Percentiles rank a stretch among this genome's conserved stretches.
phyloP scores from a whole-genome alignment of 2,329 filamentous ascomycete species.

The Penicillium sp. region DNA sequence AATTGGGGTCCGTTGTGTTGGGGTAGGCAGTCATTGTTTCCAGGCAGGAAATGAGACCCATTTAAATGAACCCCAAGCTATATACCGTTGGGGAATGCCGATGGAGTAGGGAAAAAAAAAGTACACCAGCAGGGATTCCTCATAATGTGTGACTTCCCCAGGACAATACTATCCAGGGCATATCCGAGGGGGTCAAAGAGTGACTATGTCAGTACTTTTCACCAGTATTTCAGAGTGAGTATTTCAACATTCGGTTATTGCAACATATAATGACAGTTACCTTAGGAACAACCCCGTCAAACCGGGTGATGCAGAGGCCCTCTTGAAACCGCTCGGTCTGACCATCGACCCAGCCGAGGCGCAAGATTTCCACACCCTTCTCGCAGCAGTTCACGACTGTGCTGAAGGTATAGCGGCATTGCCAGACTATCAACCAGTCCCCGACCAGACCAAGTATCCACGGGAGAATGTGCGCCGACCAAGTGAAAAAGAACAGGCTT shows the following conservation, averaged over 20 bases:
- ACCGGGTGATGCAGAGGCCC: constrained; percentile 38
- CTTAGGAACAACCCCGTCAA: constrained; percentile 41
- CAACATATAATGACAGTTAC: neutral
- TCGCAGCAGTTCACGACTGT: constrained; percentile 53
- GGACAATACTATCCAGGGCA: neutral
- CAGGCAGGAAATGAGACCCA: neutral
- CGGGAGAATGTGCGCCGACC: constrained; percentile 47
- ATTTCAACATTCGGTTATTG: neutral
- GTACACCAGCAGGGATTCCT: neutral
- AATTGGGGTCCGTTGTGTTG: neutral
- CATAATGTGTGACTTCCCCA: constrained; percentile 9
- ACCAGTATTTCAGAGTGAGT: constrained; percentile 29
- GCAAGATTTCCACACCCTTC: constrained; percentile 48
- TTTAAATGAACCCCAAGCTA: neutral
- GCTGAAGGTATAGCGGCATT: constrained; percentile 46
- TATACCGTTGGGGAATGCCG: constrained; percentile 1
- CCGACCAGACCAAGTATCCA: constrained; percentile 46
- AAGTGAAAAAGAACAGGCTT: constrained; percentile 41
- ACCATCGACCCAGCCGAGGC: constrained; percentile 38
- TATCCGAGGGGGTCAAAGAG: neutral
- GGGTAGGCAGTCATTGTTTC: neutral
- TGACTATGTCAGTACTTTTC: constrained; percentile 28
- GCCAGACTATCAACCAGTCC: constrained; percentile 48
- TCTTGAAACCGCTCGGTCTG: constrained; percentile 40
- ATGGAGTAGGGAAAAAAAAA: neutral